These are phyloP conservation scores for Rhynchospora breviuscula DNA, from an alignment of 176 grass and related monocot species.

Conservation along the genomic window DNA sequence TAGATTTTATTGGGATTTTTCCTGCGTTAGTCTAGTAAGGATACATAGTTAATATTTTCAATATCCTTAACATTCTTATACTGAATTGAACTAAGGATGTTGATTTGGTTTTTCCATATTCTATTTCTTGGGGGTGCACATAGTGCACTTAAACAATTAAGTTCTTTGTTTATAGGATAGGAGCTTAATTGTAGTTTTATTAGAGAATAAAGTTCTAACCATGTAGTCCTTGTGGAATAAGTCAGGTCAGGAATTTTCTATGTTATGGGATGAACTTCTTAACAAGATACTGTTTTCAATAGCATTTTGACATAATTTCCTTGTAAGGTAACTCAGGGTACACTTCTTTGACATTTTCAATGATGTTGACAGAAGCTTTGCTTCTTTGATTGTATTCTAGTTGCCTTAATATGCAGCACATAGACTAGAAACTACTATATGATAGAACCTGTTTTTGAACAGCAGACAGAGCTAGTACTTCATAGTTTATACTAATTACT, in stretches of 20 bases:
- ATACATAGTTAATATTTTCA: background rate
- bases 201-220: background rate
- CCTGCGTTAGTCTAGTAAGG: background rate
- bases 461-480: background rate
- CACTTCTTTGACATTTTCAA: conserved; percentile 22
- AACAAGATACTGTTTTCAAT: background rate
- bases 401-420: background rate
- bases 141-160: background rate
- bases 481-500: background rate
- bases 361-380: conserved; percentile 3
- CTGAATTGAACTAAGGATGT: background rate
- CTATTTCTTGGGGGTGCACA: background rate
- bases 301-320: conserved; percentile 19
- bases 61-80: background rate
- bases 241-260: conserved; percentile 7
- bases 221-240: conserved; percentile 3
- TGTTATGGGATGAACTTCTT: background rate
- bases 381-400: conserved; percentile 4
- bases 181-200: background rate
- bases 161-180: background rate
- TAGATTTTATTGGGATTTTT: background rate
- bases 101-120: background rate
- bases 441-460: conserved; percentile 13
- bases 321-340: conserved; percentile 10
- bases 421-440: background rate